A percentile compares a stretch with the other conserved stretches of the same genome.
These are phyloP conservation scores for Auriscalpium orientale DNA, from an alignment of 768 basidiomycete species.

Conservation along the genomic window DNA sequence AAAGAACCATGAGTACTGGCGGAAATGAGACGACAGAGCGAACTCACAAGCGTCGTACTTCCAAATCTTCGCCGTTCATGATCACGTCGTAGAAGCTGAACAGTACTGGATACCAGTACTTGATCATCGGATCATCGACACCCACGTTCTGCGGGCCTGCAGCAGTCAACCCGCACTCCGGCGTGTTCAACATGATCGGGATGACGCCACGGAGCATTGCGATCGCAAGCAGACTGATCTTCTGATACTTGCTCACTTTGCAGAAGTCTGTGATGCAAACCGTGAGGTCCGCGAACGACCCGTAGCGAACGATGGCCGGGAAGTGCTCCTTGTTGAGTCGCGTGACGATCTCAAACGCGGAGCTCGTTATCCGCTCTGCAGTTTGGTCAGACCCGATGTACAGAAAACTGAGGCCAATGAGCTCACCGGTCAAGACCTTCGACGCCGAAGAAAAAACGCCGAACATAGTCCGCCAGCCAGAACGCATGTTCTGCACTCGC, in stretches of 20 bases:
- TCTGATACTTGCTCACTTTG: slow-evolving; percentile 99
- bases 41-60: slow-evolving; percentile 90
- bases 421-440: slow-evolving; percentile 76
- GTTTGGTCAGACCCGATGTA: slow-evolving; percentile 1
- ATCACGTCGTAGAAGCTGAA: slow-evolving; percentile 99
- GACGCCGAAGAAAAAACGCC: slow-evolving; percentile 96
- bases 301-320: slow-evolving; percentile 81
- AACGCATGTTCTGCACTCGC: slow-evolving; percentile 88
- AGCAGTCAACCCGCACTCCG: slow-evolving; percentile 51
- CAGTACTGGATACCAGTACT: slow-evolving; percentile 93
- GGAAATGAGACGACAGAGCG: neutral
- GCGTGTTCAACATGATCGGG: slow-evolving; percentile 80
- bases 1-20: neutral
- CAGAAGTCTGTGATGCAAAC: slow-evolving; percentile 99
- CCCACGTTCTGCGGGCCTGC: slow-evolving; percentile 27
- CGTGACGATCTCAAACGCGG: slow-evolving; percentile 94
- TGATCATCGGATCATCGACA: slow-evolving; percentile 84
- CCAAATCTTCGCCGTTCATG: slow-evolving; percentile 98
- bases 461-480: slow-evolving; percentile 99
- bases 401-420: slow-evolving; percentile 1
- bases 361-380: slow-evolving; percentile 80
- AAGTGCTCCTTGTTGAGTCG: slow-evolving; percentile 89
- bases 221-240: slow-evolving; percentile 92
- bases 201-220: slow-evolving; percentile 94
- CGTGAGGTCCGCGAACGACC: slow-evolving; percentile 91